Base-by-base conservation (phyloP, 805 yeast genomes). In the Yarrowia keelungensis region DNA sequence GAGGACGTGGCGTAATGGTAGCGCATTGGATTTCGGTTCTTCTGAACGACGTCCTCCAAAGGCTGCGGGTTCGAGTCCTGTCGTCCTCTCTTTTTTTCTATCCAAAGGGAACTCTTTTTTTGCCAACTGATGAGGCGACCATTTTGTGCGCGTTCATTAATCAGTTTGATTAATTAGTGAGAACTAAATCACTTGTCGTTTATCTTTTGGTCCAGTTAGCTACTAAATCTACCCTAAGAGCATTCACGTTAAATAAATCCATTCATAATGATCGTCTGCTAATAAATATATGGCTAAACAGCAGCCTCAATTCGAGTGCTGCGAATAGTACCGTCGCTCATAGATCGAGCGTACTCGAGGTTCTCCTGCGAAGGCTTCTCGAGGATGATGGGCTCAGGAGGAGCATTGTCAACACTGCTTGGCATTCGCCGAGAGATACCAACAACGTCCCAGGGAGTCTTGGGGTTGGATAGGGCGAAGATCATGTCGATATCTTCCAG, bases 381-480 rank as follows among this genome's bases (percentile, higher is more conserved):
- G 15, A 56, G 62, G 42, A 56, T 41, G n/a, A 56, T 15, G 2
- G 47, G 59, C 5, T 15, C 62, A 15, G 62, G 36, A n/a, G 62
- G 39, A 11, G 10, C 22, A 79, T 56, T 26, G 47, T 42, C 22
- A 3, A n/a, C 7, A 11, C 47, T 56, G 62, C 47, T 56, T 7
- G 62, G 80, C 69, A 76, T 70, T 36, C 70, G 72, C 15, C 70
- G 69, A 16, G 80, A 80, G 71, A 80, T 79, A 1, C 69, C 68
- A 3, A 81, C 83, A 39, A 81, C 82, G 38, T 79, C 77, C 83
- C 83, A 81, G 1, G 84, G 84, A 53, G 76, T 78, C 76, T 74
- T 70, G 0, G 79, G 77, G 68, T 80, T 76, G 53, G 73, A 74
- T 15, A 54, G 46, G 4, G 58, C 62, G 39, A 56, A 56, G 8